Conservation (phyloP, 2,329 filamentous ascomycete species). For the Ophiognomonia clavigignenti-juglandacearum region DNA sequence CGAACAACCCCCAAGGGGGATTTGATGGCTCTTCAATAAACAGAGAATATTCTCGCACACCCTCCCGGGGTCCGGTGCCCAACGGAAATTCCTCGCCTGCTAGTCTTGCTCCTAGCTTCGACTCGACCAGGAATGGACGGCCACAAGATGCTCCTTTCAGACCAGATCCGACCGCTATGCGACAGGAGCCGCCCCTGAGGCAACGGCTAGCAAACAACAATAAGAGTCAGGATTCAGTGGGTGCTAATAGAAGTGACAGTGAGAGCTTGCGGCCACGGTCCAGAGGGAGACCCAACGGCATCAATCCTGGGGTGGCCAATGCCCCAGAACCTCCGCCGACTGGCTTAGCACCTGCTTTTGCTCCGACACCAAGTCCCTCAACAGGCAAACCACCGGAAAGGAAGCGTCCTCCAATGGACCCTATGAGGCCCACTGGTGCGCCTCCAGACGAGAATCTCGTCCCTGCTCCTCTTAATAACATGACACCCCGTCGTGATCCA, state of each 20-base stretch:
- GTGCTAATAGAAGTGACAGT: slow-evolving; percentile 50
- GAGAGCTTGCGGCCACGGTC: slow-evolving; percentile 45
- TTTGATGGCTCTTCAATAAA: slow-evolving; percentile 26
- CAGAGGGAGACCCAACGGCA: slow-evolving; percentile 36
- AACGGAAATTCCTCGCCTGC: slow-evolving; percentile 39
- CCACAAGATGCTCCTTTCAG: slow-evolving; percentile 30
- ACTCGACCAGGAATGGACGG: slow-evolving; percentile 39
- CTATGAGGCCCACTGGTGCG: slow-evolving; percentile 42
- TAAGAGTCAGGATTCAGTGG: slow-evolving; percentile 54
- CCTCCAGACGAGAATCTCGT: slow-evolving; percentile 48
- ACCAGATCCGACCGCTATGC: slow-evolving; percentile 16
- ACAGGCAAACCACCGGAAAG: slow-evolving; percentile 48
- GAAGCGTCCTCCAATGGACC: slow-evolving; percentile 63
- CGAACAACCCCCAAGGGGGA: slow-evolving; percentile 14
- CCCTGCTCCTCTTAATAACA: slow-evolving; percentile 53
- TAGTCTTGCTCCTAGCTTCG: slow-evolving; percentile 40
- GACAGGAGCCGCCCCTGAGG: slow-evolving; percentile 25
- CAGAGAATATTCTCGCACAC: slow-evolving; percentile 17
- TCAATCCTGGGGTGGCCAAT: slow-evolving; percentile 17
- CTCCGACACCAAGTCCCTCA: slow-evolving; percentile 11
- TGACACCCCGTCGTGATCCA: slow-evolving; percentile 38
- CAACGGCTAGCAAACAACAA: slow-evolving; percentile 46
- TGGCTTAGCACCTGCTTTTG: slow-evolving; percentile 16
- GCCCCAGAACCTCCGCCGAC: slow-evolving; percentile 21
- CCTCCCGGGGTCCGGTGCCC: slow-evolving; percentile 25